phyloP scores from a whole-genome alignment of 495 filamentous ascomycete genomes.

The Immersiella caudata region DNA sequence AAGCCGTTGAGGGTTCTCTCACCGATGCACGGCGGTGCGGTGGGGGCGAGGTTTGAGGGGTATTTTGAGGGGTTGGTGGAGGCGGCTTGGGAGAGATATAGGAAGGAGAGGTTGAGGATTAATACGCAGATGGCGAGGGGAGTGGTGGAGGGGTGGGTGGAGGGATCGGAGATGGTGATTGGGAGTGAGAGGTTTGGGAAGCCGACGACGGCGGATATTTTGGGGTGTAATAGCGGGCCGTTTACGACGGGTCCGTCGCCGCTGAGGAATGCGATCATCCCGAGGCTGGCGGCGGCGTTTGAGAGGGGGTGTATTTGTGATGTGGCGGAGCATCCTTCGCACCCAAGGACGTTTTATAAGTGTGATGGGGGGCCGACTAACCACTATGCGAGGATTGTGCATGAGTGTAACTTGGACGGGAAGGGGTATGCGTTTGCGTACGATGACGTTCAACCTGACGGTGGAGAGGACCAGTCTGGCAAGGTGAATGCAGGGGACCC shows the following conservation, averaged over 20 bases:
- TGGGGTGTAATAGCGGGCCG: conserved; percentile 71
- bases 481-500: conserved; percentile 65
- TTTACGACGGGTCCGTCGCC: conserved; percentile 61
- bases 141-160: conserved; percentile 31
- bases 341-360: conserved; percentile 56
- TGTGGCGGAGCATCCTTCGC: conserved; percentile 55
- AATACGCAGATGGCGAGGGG: conserved; percentile 48
- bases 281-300: conserved; percentile 69
- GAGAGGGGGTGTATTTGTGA: conserved; percentile 64
- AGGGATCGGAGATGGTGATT: conserved; percentile 32
- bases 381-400: conserved; percentile 72
- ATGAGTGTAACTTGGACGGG: conserved; percentile 64
- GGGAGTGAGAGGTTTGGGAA: conserved; percentile 56
- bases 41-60: conserved; percentile 59
- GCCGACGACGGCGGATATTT: conserved; percentile 68
- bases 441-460: conserved; percentile 70
- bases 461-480: conserved; percentile 66
- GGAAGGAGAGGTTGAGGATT: conserved; percentile 29
- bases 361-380: conserved; percentile 58
- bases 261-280: conserved; percentile 62
- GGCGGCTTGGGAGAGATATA: conserved; percentile 56
- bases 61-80: conserved; percentile 70
- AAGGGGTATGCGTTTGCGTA: conserved; percentile 81
- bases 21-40: conserved; percentile 65
- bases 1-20: conserved; percentile 58